Evolutionary conservation across 2,329 filamentous ascomycete species (phyloP).

Genomic region (Hawksworthiomyces lignivorus): DNA sequence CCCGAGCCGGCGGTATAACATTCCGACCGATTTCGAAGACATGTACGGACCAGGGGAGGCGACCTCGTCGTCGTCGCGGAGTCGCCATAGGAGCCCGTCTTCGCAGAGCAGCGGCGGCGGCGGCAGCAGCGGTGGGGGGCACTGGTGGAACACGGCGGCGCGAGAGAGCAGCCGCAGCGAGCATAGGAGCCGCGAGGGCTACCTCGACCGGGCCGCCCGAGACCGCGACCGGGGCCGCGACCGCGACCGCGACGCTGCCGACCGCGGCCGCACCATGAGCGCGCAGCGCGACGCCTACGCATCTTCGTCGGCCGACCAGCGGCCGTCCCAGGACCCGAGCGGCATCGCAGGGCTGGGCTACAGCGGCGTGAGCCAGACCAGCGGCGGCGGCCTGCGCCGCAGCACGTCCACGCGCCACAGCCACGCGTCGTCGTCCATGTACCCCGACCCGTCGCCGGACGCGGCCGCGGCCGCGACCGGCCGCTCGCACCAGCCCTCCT

Average conservation of each 20-base stretch:
- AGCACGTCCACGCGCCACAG: slow-evolving; percentile 4
- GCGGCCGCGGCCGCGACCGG: background rate
- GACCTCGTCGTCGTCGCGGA: background rate
- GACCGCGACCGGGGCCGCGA: background rate
- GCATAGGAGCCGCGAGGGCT: background rate
- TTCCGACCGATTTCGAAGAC: background rate
- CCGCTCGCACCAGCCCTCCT: too few relatives aligned
- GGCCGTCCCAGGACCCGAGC: too few relatives aligned
- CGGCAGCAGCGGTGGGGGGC: background rate
- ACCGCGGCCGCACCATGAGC: background rate
- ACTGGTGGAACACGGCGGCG: too few relatives aligned
- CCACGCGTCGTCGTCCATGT: too few relatives aligned
- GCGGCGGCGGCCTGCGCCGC: background rate
- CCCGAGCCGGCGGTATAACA: slow-evolving; percentile 1
- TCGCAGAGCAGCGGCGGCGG: background rate
- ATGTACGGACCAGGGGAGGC: background rate
- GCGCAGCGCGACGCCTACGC: background rate
- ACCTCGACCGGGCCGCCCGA: background rate
- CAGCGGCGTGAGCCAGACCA: background rate
- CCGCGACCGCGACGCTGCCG: background rate
- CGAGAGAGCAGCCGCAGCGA: background rate
- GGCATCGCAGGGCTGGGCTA: too few relatives aligned
- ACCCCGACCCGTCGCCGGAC: background rate
- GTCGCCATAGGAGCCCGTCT: too few relatives aligned
- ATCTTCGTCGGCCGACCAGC: background rate